Evolutionary conservation across 495 filamentous ascomycete genomes (phyloP).

Genomic region (Apiosordaria backusii): DNA sequence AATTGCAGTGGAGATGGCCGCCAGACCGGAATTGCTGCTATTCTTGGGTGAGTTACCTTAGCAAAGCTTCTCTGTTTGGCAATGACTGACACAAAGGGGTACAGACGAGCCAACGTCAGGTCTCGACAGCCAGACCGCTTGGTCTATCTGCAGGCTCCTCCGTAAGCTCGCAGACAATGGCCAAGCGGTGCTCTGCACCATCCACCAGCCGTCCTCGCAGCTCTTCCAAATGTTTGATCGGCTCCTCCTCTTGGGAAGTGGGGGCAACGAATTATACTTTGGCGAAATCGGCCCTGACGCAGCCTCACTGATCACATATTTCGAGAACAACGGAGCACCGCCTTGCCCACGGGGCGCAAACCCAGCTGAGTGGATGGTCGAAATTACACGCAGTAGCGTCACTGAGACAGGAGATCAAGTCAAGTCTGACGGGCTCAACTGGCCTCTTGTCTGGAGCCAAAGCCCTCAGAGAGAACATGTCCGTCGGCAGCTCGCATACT

Average conservation of each 20-base stretch:
- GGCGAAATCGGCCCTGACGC: constrained; percentile 48
- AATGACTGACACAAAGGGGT: no score
- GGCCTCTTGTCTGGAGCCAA: not conserved
- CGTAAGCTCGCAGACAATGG: constrained; percentile 73
- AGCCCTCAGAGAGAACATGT: not conserved
- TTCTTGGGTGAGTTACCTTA: constrained; percentile 46
- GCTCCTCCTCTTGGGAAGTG: constrained; percentile 62
- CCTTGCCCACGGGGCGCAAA: constrained; percentile 63
- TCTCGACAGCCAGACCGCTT: constrained; percentile 77
- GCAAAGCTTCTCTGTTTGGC: no score
- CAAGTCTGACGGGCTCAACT: no score
- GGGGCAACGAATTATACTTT: constrained; percentile 55
- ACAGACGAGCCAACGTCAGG: constrained; percentile 68
- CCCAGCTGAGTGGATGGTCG: constrained; percentile 67
- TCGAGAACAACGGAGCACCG: constrained; percentile 62
- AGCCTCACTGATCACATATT: constrained; percentile 31
- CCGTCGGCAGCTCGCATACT: not conserved
- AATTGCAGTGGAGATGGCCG: constrained; percentile 83
- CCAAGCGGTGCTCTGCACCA: constrained; percentile 66
- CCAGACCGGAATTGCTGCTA: constrained; percentile 68
- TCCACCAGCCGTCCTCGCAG: constrained; percentile 68
- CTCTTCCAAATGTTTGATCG: constrained; percentile 71
- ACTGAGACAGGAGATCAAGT: no score
- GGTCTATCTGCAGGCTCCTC: constrained; percentile 71
- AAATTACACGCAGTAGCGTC: not conserved